phyloP scores from a whole-genome alignment of 179 eudicot genomes.

The Beta macrorhiza region DNA sequence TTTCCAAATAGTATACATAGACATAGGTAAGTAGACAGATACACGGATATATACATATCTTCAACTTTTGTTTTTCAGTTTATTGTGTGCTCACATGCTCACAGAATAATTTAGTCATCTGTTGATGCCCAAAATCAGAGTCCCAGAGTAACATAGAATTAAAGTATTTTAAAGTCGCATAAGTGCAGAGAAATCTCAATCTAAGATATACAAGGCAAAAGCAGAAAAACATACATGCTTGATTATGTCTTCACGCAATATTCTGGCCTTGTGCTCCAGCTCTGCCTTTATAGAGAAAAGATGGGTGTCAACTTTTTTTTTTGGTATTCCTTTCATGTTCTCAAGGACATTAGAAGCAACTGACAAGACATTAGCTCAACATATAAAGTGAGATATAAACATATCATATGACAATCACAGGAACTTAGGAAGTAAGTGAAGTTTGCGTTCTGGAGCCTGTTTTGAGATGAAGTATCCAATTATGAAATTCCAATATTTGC shows the following conservation, averaged over 20 bases:
- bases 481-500: not conserved
- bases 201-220: not conserved
- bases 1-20: not conserved
- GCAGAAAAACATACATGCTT: conserved; percentile 30
- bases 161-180: not conserved
- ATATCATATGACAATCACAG: not conserved
- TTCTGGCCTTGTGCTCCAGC: conserved; percentile 35
- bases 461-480: not conserved
- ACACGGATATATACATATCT: not conserved
- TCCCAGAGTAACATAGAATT: not conserved
- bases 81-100: not conserved
- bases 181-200: not conserved
- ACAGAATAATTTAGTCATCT: not conserved
- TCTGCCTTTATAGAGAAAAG: conserved; percentile 26
- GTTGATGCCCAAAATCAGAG: not conserved
- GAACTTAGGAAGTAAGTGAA: not conserved
- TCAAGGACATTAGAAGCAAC: not conserved
- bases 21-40: not conserved
- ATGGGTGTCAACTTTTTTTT: not conserved
- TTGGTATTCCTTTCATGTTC: not conserved
- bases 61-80: no score
- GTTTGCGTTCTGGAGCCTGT: not conserved
- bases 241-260: conserved; percentile 38
- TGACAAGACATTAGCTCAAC: not conserved
- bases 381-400: no score